Evolutionary conservation across 2,329 filamentous ascomycete species (phyloP), one percentile per base, ranked within the genome.

Genomic region (Talaromyces sp.): DNA sequence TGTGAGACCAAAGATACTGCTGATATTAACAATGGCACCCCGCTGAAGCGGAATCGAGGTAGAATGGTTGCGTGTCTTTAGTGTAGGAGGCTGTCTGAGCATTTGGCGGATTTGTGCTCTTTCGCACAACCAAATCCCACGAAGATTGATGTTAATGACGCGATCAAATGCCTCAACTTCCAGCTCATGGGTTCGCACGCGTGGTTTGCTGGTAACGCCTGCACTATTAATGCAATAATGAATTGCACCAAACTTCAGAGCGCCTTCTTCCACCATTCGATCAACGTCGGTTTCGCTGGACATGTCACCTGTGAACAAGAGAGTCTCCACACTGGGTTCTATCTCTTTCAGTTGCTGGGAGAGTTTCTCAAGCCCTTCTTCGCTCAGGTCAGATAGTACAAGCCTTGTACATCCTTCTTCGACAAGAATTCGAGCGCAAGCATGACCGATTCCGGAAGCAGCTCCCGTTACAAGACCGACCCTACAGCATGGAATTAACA

Each of bases 11-110:
- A 44, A 30, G 5, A 47, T 57, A 25, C 30, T 42, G n/a, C 30
- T 30, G 15, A 57, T 57, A 47, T 57, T 57, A 13, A 57, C 39
- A 36, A 57, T 57, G 25, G 19, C 39, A 22, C 55, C 55, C n/a
- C 53, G 53, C 39, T 44, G 39, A 44, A 44, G 39, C 39, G 39
- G 39, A 44, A 9, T n/a, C 39, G 39, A 44, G 39, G 39, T 44
- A 19, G 39, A 8, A 44, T 44, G 39, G 10, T 44, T 44, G 2
- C 39, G 39, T 44, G 39, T 44, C 39, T 44, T 44, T 44, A 44
- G 39, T 44, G 39, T 44, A n/a, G 39, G 10, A 44, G 39, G 39
- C 53, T 55, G 53, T 36, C 10, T 55, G 22, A 55, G 25, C 22
- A 55, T 30, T 32, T 55, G 53, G 22, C 30, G 27, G 30, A 55